Base-by-base conservation (phyloP, 305 asterid genomes). In the Fraxinus xanthoxyloides region DNA sequence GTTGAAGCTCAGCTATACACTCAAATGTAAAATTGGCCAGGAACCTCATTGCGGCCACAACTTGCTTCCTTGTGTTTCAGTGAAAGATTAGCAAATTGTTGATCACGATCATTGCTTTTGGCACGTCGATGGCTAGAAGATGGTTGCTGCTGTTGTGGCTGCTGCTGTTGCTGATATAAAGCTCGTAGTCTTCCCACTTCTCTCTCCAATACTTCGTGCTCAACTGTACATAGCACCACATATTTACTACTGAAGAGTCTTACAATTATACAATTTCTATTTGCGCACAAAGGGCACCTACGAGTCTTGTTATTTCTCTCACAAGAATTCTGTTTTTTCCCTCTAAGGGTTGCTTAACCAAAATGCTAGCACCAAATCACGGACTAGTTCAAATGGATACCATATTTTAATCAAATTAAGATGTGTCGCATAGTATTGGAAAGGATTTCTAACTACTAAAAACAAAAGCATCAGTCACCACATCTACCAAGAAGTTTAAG, bases 131-230 rank as follows among this genome's bases (percentile, higher is more conserved):
- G 93, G 77, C 86, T 78, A 65, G 92, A 46, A 59, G 90, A 67
- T 36, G 72, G 84, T 54, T 82, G 90, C 70, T 84, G 89, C 28
- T 80, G 90, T 40, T 59, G 84, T 81, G 78, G 88, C 72, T 65
- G 91, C 56, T 79, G 89, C 46, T 90, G 92, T 40, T 90, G 92
- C 85, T 87, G 89, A 85, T 88, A 90, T 75, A 91, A 76, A 69
- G 83, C 84, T 48, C 86, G 88, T 30, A 92, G 87, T 76, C 95
- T 88, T 82, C 85, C 90, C 26, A 82, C 83, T 85, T 92, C 95
- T 84, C 92, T 88, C 86, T 92, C 95, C 85, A 92, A 78, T 34
- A 92, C 94, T 19, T 92, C 94, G 56, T 92, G 95, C 80, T 91
- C 97, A 88, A 92, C 97, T 92, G 91, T 84, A 78, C 32, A 82